These are phyloP conservation scores for Saturnispora mendoncae DNA, from an alignment of 805 yeast genomes.

Conservation along the genomic window DNA sequence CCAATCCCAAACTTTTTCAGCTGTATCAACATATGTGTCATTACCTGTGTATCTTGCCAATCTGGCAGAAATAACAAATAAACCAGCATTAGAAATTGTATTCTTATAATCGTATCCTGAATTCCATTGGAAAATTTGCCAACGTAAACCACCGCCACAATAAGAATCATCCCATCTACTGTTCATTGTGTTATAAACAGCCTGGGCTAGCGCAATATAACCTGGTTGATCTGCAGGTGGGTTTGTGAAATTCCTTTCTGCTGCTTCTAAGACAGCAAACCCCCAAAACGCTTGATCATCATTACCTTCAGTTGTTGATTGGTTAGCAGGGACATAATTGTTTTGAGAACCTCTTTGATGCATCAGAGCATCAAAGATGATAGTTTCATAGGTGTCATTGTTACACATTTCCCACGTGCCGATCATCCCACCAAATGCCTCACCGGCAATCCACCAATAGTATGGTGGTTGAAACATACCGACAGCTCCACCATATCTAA, in stretches of 20 bases:
- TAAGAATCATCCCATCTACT: conserved; percentile 60
- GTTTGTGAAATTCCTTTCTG: conserved; percentile 73
- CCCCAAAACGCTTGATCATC: conserved; percentile 97
- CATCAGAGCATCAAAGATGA: conserved; percentile 51
- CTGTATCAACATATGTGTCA: conserved; percentile 62
- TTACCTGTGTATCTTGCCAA: conserved; percentile 72
- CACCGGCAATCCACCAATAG: conserved; percentile 93
- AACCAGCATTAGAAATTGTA: conserved; percentile 76
- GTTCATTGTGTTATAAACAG: conserved; percentile 78
- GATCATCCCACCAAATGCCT: conserved; percentile 58
- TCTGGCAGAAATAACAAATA: conserved; percentile 76
- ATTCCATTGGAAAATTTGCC: conserved; percentile 90
- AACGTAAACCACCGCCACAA: conserved; percentile 75
- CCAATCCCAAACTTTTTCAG: conserved; percentile 74
- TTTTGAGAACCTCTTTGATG: conserved; percentile 56
- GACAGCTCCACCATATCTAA: conserved; percentile 52
- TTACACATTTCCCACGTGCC: conserved; percentile 68
- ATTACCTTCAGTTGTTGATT: conserved; percentile 78
- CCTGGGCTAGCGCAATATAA: conserved; percentile 77
- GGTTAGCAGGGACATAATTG: conserved; percentile 74
- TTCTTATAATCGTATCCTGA: conserved; percentile 82
- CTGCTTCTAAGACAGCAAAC: conserved; percentile 72
- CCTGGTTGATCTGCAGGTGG: conserved; percentile 38
- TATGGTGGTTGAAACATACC: conserved; percentile 70
- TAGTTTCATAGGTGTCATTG: conserved; percentile 51